Evolutionary conservation across 2,329 filamentous ascomycete species (phyloP), one percentile per base, ranked within the genome.

Genomic region (Sclerotinia borealis): DNA sequence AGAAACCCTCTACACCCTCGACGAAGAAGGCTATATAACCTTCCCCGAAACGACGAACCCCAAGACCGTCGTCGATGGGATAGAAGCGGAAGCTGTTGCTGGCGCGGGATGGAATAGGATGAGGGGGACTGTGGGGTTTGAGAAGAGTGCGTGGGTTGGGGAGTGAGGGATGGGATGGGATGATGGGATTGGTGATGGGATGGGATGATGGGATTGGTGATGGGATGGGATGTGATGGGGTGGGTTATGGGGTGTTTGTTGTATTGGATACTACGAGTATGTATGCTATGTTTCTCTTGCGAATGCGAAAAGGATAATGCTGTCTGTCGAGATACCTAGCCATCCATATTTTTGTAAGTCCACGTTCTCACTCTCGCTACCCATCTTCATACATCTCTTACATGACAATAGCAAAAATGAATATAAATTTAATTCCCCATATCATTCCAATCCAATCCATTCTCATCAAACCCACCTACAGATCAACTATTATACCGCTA

Each of bases 11-110:
- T 22, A 22, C 4, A 22, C 19, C 9, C 8, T 56, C 1, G 54
- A 56, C 7, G 54, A 56, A 34, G 54, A 56, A 17, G 54, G 54
- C 0, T 56, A 56, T 11, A 56, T 56, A 17, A 25, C 54, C 4
- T 56, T 56, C 17, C 54, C 54, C 3, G 54, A 56, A 11, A 34
- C 29, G 8, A 19, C 45, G 11, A 34, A 39, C 1, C n/a, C 65
- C 65, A 56, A 72, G n/a, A 36, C 11, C 3, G 54, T 45, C 7
- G 54, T 56, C 7, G 39, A 45, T 17, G 34, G 39, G 45, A 36
- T 56, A 10, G 54, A 56, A 22, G 39, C 27, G 4, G 54, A 56
- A 39, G 54, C 54, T 7, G 54, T 34, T 27, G 54, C 39, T 19
- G 54, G 39, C 3, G 54, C 54, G 13, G 39, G 39, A 0, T 56